These are phyloP conservation scores for Coniella vitis DNA, from an alignment of 2,329 filamentous ascomycete genomes.

Conservation along the genomic window DNA sequence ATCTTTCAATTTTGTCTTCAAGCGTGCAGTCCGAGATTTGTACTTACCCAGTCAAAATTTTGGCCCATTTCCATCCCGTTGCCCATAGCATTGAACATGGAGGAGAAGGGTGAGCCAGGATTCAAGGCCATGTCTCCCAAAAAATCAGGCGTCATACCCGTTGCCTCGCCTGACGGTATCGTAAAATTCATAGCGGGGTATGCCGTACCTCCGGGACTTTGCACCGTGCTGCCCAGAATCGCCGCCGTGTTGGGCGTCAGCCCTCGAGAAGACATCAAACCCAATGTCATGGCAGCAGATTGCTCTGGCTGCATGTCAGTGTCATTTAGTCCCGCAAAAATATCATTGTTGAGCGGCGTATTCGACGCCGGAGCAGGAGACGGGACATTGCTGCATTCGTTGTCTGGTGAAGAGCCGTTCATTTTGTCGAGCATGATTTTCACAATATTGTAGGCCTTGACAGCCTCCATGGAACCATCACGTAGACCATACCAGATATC, in stretches of 20 bases:
- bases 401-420: slow-evolving; percentile 37
- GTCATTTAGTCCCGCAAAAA: slow-evolving; percentile 22
- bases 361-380: slow-evolving; percentile 10
- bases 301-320: slow-evolving; percentile 30
- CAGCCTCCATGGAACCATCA: slow-evolving; percentile 79
- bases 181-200: slow-evolving; percentile 40
- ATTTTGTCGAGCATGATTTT: slow-evolving; percentile 80
- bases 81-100: slow-evolving; percentile 44
- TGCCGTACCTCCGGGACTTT: slow-evolving; percentile 33
- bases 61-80: slow-evolving; percentile 38
- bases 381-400: slow-evolving; percentile 4
- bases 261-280: slow-evolving; percentile 33
- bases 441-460: slow-evolving; percentile 76
- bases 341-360: slow-evolving; percentile 18
- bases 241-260: slow-evolving; percentile 26
- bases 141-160: slow-evolving; percentile 32
- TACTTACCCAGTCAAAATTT: slow-evolving; percentile 54
- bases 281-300: slow-evolving; percentile 34
- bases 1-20: background rate
- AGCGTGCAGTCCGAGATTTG: background rate
- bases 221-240: slow-evolving; percentile 24
- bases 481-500: slow-evolving; percentile 75
- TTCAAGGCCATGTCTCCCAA: slow-evolving; percentile 27
- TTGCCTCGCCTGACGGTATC: slow-evolving; percentile 22
- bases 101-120: slow-evolving; percentile 41